Conservation (phyloP, 139 green algal genomes). For the Coelastrella sp. region DNA sequence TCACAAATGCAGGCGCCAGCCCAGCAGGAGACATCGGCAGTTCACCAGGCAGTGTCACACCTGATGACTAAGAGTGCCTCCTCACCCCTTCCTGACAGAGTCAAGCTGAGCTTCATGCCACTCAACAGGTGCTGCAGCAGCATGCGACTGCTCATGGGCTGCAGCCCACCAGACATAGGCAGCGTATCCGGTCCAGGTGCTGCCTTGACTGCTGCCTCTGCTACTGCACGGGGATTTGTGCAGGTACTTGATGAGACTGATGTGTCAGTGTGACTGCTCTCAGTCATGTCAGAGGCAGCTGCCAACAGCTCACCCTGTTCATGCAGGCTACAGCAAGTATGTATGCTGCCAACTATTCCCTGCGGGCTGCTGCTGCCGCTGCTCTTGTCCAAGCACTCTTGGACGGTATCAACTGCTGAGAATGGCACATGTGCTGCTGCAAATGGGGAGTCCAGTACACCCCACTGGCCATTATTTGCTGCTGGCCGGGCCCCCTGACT, state of each 20-base stretch:
- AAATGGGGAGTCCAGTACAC: slow-evolving; percentile 28
- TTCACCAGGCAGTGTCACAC: not conserved
- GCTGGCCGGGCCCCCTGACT: not conserved
- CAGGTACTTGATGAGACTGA: not conserved
- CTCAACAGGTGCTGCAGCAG: slow-evolving; percentile 41
- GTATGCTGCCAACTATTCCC: not conserved
- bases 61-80: slow-evolving; percentile 22
- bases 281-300: not conserved
- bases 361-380: not conserved
- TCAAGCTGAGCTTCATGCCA: slow-evolving; percentile 38
- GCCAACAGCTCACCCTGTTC: not conserved
- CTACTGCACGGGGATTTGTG: not conserved
- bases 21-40: no score
- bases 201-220: not conserved
- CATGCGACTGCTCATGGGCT: slow-evolving; percentile 18
- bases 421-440: slow-evolving; percentile 3
- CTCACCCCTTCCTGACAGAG: slow-evolving; percentile 21
- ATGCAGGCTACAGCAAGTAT: not conserved
- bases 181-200: not conserved
- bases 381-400: not conserved
- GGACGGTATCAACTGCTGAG: not conserved
- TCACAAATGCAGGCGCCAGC: no score
- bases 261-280: not conserved
- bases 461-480: not conserved
- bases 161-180: slow-evolving; percentile 3